Conservation (phyloP, 2,329 filamentous ascomycete species). For the Pseudocercospora fijiensis region DNA sequence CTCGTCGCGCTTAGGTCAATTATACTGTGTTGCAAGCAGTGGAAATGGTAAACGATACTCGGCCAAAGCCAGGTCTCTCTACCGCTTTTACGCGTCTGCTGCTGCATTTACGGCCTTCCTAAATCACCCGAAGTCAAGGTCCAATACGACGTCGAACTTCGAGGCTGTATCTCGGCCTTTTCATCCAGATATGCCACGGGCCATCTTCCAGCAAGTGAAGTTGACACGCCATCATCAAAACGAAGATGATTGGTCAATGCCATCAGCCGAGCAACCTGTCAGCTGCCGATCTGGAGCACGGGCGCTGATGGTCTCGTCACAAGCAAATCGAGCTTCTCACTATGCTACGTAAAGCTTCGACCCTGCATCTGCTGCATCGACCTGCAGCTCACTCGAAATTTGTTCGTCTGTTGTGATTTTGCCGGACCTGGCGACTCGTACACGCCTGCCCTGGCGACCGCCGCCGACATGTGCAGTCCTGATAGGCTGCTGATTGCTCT, state of each 20-base stretch:
- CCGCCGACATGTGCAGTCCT: constrained; percentile 18
- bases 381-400: constrained; percentile 11
- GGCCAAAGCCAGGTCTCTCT: not conserved
- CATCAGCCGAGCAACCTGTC: not conserved
- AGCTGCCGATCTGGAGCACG: not conserved
- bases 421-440: constrained; percentile 4
- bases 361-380: constrained; percentile 1
- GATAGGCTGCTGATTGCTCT: constrained; percentile 18
- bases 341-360: constrained; percentile 9
- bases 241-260: constrained; percentile 1
- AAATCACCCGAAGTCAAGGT: constrained; percentile 2
- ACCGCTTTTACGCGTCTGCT: not conserved
- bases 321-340: constrained; percentile 8
- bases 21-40: too few relatives aligned
- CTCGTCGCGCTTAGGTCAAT: too few relatives aligned
- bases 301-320: constrained; percentile 4
- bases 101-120: not conserved
- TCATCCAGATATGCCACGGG: not conserved
- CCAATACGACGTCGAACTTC: not conserved
- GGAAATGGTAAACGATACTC: not conserved
- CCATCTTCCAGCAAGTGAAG: constrained; percentile 5
- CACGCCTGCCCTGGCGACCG: constrained; percentile 10
- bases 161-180: constrained; percentile 5
- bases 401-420: constrained; percentile 13
- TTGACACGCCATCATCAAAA: not conserved